These are phyloP conservation scores for Linderniella brevidens DNA, from an alignment of 257 asterid species.

Conservation along the genomic window DNA sequence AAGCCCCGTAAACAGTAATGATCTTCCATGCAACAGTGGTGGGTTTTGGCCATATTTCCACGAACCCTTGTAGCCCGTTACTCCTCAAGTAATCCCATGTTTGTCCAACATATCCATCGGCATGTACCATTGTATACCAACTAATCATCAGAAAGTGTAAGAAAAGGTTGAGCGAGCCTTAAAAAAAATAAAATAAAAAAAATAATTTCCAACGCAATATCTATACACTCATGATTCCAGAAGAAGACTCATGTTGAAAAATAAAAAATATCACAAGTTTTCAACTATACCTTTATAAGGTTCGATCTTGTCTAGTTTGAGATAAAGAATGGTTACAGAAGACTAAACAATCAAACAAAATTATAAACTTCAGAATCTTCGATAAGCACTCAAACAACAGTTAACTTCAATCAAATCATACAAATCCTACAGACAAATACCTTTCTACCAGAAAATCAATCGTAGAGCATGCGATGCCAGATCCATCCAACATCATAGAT, in stretches of 20 bases:
- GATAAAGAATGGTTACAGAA: no score
- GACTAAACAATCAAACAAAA: no score
- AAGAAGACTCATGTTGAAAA: no score
- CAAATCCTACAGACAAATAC: no score
- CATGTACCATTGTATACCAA: conserved; percentile 97
- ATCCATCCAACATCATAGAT: conserved; percentile 10
- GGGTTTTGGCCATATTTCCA: conserved; percentile 76
- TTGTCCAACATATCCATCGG: conserved; percentile 75
- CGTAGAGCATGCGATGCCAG: conserved; percentile 7
- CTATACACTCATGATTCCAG: no score
- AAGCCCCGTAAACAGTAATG: conserved; percentile 58
- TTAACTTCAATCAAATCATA: no score
- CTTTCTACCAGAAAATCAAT: not conserved
- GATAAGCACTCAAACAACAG: no score
- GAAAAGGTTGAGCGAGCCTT: conserved; percentile 2
- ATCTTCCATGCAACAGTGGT: conserved; percentile 60
- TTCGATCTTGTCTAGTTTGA: no score
- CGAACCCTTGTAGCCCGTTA: conserved; percentile 57
- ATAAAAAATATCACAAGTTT: no score
- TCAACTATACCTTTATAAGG: no score
- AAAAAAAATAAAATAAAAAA: conserved; percentile 2
- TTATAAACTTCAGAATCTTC: no score
- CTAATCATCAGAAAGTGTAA: conserved; percentile 17
- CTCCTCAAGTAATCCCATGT: conserved; percentile 43
- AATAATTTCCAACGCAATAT: not conserved